Conservation (phyloP, 352 stramenopile genomes). For the Pythium sp. region DNA sequence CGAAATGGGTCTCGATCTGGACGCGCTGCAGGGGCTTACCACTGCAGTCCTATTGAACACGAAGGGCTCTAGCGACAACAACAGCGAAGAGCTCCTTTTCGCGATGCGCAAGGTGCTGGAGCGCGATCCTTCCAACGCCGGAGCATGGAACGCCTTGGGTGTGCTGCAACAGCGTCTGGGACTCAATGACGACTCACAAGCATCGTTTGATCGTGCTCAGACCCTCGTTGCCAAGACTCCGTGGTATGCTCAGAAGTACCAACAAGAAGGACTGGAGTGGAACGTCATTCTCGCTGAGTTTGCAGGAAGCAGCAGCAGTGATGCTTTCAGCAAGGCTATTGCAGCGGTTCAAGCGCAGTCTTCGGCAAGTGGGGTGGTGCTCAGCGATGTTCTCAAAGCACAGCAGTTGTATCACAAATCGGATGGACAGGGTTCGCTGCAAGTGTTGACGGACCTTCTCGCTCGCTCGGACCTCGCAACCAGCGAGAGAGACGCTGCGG, state of each 20-base stretch:
- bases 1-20: slow-evolving; percentile 65
- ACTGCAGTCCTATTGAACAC: slow-evolving; percentile 30
- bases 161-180: slow-evolving; percentile 57
- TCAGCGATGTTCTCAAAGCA: slow-evolving; percentile 3
- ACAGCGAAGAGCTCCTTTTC: slow-evolving; percentile 51
- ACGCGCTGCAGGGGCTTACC: slow-evolving; percentile 67
- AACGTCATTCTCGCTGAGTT: slow-evolving; percentile 35
- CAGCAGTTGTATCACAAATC: slow-evolving; percentile 13
- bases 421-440: slow-evolving; percentile 3
- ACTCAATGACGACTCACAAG: slow-evolving; percentile 34
- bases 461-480: slow-evolving; percentile 1
- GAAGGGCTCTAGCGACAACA: slow-evolving; percentile 14
- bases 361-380: background rate
- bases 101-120: slow-evolving; percentile 81
- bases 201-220: slow-evolving; percentile 27
- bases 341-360: slow-evolving; percentile 2
- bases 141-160: slow-evolving; percentile 65
- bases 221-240: slow-evolving; percentile 8
- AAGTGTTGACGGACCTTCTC: slow-evolving; percentile 6
- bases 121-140: slow-evolving; percentile 56
- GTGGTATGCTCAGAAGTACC: background rate
- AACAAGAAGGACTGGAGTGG: slow-evolving; percentile 30
- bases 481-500: slow-evolving; percentile 22
- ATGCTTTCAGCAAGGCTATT: slow-evolving; percentile 8
- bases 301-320: slow-evolving; percentile 5